Conservation (phyloP, 2,329 filamentous ascomycete genomes). For the Beauveria brongniartii region DNA sequence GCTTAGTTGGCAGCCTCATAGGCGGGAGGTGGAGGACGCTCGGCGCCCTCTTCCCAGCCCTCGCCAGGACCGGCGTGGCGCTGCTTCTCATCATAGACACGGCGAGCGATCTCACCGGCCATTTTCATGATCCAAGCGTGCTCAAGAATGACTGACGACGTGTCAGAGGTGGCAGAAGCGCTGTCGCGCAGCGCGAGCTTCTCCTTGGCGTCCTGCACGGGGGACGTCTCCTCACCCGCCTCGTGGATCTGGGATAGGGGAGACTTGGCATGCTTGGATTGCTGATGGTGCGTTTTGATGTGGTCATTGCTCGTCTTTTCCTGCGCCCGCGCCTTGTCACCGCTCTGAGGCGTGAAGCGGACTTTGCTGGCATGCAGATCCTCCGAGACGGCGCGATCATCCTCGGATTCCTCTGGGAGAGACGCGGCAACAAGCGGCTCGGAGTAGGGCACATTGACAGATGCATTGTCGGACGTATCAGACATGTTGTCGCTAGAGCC, state of each 20-base stretch:
- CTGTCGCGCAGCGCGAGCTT: conserved; percentile 25
- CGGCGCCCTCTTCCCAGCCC: conserved; percentile 33
- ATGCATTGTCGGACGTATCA: conserved; percentile 43
- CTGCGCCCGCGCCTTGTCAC: conserved; percentile 11
- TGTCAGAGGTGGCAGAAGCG: conserved; percentile 33
- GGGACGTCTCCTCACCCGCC: conserved; percentile 20
- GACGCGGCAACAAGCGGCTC: conserved; percentile 49
- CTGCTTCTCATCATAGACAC: conserved; percentile 80
- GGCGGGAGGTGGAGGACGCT: conserved; percentile 46
- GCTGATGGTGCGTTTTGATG: conserved; percentile 16
- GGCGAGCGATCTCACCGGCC: conserved; percentile 80
- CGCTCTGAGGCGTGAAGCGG: conserved; percentile 28
- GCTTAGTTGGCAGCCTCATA: conserved; percentile 46
- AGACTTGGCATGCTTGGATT: conserved; percentile 15
- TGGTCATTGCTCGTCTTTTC: conserved; percentile 18
- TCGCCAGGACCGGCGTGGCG: conserved; percentile 43
- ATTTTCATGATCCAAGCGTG: conserved; percentile 90
- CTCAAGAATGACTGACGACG: conserved; percentile 57
- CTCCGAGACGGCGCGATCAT: conserved; percentile 30
- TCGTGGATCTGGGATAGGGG: conserved; percentile 12
- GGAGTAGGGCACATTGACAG: conserved; percentile 51
- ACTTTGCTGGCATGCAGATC: conserved; percentile 28
- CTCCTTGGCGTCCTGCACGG: conserved; percentile 19
- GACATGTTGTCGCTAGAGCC: conserved; percentile 44
- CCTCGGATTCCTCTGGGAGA: conserved; percentile 51